Conservation (phyloP, 345 rosid genomes). For the Melastoma malabathricum region DNA sequence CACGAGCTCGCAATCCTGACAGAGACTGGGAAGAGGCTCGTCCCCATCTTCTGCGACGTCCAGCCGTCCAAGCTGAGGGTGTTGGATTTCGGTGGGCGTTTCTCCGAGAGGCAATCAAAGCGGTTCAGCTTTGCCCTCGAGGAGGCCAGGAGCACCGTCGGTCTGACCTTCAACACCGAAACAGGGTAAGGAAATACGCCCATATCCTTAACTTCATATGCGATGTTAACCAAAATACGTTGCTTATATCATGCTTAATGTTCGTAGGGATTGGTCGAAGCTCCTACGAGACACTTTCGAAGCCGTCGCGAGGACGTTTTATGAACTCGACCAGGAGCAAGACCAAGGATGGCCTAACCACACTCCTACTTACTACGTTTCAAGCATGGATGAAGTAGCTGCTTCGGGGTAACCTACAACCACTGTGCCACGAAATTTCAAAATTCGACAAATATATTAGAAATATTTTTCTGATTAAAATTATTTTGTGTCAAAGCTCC, state of each 20-base stretch:
- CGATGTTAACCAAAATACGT: neutral
- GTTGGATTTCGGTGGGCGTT: slow-evolving; percentile 16
- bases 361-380: neutral
- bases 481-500: too few species aligned
- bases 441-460: too few species aligned
- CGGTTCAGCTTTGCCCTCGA: slow-evolving; percentile 44
- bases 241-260: neutral
- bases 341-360: slow-evolving; percentile 20
- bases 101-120: slow-evolving; percentile 21
- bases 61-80: slow-evolving; percentile 64
- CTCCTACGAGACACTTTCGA: slow-evolving; percentile 50
- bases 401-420: too few species aligned
- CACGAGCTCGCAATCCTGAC: slow-evolving; percentile 62
- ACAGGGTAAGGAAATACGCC: slow-evolving; percentile 28
- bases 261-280: slow-evolving; percentile 68
- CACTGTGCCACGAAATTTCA: too few species aligned
- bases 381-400: too few species aligned
- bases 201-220: neutral
- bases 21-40: slow-evolving; percentile 51
- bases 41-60: slow-evolving; percentile 73
- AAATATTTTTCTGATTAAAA: too few species aligned
- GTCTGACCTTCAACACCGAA: slow-evolving; percentile 59
- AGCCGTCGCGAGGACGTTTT: slow-evolving; percentile 33
- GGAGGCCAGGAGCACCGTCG: slow-evolving; percentile 67
- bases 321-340: slow-evolving; percentile 35